These are phyloP conservation scores for Botryotinia narcissicola DNA, from an alignment of 2,329 filamentous ascomycete species.

Conservation along the genomic window DNA sequence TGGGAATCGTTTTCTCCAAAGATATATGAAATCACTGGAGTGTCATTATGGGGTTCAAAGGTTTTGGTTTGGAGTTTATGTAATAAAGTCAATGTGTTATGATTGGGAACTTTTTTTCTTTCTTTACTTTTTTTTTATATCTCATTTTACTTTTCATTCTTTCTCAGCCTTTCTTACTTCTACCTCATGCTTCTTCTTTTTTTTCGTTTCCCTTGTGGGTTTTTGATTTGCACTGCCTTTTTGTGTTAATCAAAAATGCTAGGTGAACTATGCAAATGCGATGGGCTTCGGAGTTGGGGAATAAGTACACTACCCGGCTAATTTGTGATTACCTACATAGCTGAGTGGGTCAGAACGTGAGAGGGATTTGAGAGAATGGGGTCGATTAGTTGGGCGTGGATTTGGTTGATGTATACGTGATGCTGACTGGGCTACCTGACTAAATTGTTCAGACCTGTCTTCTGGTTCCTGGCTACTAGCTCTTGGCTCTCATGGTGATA, in stretches of 20 bases:
- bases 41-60: conserved; percentile 17
- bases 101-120: conserved; percentile 22
- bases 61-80: conserved; percentile 24
- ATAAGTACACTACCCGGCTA: background rate
- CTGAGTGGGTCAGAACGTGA: background rate
- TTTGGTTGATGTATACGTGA: background rate
- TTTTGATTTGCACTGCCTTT: background rate
- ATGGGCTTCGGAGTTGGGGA: background rate
- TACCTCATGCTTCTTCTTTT: background rate
- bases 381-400: background rate
- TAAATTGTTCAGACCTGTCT: background rate
- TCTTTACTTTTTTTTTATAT: background rate
- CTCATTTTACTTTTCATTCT: conserved; percentile 9
- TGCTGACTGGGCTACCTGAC: background rate
- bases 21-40: conserved; percentile 21
- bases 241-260: background rate
- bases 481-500: background rate
- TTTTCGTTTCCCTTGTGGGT: background rate
- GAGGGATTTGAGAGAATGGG: too few relatives aligned
- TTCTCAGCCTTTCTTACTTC: background rate
- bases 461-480: background rate
- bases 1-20: conserved; percentile 25
- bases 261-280: background rate
- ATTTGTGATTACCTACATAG: conserved; percentile 6
- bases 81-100: conserved; percentile 28